Conservation (phyloP, 2,329 filamentous ascomycete genomes). For the Penicillium griseofulvum region DNA sequence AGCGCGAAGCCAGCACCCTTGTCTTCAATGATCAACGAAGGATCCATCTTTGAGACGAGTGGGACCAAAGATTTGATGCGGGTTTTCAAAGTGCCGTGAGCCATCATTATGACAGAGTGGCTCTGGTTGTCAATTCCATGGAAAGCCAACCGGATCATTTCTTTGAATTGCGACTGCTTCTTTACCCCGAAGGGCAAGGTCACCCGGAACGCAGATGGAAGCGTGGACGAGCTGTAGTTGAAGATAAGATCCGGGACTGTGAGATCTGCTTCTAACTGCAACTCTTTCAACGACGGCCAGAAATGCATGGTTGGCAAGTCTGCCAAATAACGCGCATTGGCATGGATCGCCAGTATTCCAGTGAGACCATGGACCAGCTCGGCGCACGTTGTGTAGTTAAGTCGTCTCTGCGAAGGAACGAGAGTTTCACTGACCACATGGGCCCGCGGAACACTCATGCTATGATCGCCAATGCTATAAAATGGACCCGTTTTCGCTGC, state of each 20-base stretch:
- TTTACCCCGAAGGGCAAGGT: slow-evolving; percentile 26
- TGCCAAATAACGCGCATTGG: slow-evolving; percentile 36
- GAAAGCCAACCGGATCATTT: slow-evolving; percentile 39
- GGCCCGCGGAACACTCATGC: slow-evolving; percentile 23
- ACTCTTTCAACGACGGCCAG: slow-evolving; percentile 29
- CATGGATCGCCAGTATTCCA: slow-evolving; percentile 38
- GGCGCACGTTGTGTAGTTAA: slow-evolving; percentile 31
- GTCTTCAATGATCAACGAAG: slow-evolving; percentile 34
- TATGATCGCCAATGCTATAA: slow-evolving; percentile 11
- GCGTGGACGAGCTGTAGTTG: slow-evolving; percentile 30
- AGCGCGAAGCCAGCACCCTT: slow-evolving; percentile 38
- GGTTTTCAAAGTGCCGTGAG: slow-evolving; percentile 33
- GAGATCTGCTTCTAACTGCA: slow-evolving; percentile 31
- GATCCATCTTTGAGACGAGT: slow-evolving; percentile 30
- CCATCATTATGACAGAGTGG: slow-evolving; percentile 36
- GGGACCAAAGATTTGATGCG: slow-evolving; percentile 27
- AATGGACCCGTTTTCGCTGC: slow-evolving; percentile 8
- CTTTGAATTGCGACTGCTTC: slow-evolving; percentile 30
- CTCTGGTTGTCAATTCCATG: slow-evolving; percentile 37
- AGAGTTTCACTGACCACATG: slow-evolving; percentile 32
- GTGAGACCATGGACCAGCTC: slow-evolving; percentile 37
- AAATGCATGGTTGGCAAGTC: slow-evolving; percentile 30
- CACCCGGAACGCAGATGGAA: slow-evolving; percentile 33
- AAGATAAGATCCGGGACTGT: slow-evolving; percentile 37
- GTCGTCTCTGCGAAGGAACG: slow-evolving; percentile 18